Conservation (phyloP, 768 basidiomycete species). For the Collybia nuda region DNA sequence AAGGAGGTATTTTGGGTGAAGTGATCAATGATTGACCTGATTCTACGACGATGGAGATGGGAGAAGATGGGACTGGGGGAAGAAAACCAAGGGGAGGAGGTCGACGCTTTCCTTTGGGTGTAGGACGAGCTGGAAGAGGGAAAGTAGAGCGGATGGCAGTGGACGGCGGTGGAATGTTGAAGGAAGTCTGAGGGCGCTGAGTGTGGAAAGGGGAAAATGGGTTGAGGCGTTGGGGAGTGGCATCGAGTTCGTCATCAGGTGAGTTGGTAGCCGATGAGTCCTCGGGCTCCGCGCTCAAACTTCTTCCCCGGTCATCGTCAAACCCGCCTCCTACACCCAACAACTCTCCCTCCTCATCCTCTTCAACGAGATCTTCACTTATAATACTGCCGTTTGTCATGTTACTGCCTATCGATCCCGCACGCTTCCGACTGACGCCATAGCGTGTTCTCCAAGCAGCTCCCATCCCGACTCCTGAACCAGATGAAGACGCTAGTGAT, state of each 20-base stretch:
- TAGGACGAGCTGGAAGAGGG: constrained; percentile 31
- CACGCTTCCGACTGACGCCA: constrained; percentile 58
- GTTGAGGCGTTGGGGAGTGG: constrained; percentile 18
- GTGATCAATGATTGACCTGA: constrained; percentile 8
- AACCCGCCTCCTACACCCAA: constrained; percentile 71
- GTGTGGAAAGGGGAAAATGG: constrained; percentile 24
- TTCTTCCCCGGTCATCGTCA: constrained; percentile 38
- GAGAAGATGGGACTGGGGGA: constrained; percentile 74
- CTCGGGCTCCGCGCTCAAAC: constrained; percentile 31
- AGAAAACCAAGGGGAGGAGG: constrained; percentile 62
- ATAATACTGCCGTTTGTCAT: constrained; percentile 65
- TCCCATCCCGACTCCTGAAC: constrained; percentile 66
- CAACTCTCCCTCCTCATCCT: constrained; percentile 75
- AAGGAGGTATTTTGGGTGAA: constrained; percentile 13
- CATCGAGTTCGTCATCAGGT: constrained; percentile 40
- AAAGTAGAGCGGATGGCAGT: constrained; percentile 57
- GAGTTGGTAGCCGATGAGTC: constrained; percentile 42
- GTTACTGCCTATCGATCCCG: constrained; percentile 74
- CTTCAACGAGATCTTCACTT: constrained; percentile 81
- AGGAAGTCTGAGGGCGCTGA: constrained; percentile 51
- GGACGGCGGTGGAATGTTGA: constrained; percentile 48
- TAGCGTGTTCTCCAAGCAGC: constrained; percentile 65
- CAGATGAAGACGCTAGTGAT: constrained; percentile 55
- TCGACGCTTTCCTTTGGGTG: constrained; percentile 54
- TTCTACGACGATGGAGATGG: constrained; percentile 51